phyloP scores from a whole-genome alignment of 306 rosid species.

The Carpinus viminea region DNA sequence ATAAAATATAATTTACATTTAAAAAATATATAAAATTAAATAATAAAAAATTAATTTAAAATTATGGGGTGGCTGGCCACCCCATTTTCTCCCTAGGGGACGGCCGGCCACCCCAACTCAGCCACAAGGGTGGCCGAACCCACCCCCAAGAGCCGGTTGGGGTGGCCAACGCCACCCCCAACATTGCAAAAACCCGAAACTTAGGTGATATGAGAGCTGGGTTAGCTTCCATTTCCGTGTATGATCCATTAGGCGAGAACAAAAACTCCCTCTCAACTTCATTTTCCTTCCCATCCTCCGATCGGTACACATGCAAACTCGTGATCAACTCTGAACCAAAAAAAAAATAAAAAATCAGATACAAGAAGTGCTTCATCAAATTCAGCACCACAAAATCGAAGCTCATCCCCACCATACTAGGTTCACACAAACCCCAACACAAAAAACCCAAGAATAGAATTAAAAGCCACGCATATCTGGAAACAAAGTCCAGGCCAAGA shows the following conservation, averaged over 20 bases:
- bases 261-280: constrained; percentile 67
- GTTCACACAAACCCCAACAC: background rate
- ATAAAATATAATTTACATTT: too few relatives aligned
- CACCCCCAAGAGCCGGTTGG: too few relatives aligned
- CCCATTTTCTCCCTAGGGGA: too few relatives aligned
- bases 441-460: background rate
- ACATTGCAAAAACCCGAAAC: constrained; percentile 26
- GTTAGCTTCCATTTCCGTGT: constrained; percentile 55
- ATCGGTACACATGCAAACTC: constrained; percentile 67
- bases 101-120: too few relatives aligned
- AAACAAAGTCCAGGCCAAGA: background rate
- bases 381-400: constrained; percentile 68
- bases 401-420: constrained; percentile 72
- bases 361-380: constrained; percentile 64
- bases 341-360: constrained; percentile 41
- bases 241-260: constrained; percentile 45
- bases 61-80: too few relatives aligned
- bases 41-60: too few relatives aligned
- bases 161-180: too few relatives aligned
- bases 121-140: too few relatives aligned
- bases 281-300: constrained; percentile 41
- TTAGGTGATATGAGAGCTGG: constrained; percentile 50
- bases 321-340: constrained; percentile 58
- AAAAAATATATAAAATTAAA: too few relatives aligned
- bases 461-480: too few relatives aligned